Evolutionary conservation across 306 rosid genomes (phyloP).

Genomic region (Prosopis cineraria): DNA sequence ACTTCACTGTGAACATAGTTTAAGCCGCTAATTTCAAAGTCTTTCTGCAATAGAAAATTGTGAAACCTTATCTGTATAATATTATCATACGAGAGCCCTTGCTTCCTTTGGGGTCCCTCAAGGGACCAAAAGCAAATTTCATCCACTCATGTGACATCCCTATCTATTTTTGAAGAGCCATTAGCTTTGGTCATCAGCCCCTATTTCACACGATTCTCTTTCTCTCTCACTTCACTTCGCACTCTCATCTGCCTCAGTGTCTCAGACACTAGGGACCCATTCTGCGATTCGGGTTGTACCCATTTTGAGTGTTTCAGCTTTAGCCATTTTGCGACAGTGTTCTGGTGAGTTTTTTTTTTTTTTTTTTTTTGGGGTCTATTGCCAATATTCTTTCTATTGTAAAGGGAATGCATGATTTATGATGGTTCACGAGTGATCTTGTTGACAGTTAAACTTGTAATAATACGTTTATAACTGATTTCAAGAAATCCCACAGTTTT

Average conservation of each 20-base stretch:
- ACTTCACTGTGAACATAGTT: not conserved
- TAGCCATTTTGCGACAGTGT: constrained; percentile 2
- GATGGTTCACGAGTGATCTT: not conserved
- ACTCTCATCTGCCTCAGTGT: not conserved
- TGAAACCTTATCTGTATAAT: constrained; percentile 1
- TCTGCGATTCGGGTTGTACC: not conserved
- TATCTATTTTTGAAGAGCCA: not conserved
- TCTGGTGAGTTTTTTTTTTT: constrained; percentile 8
- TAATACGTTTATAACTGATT: not conserved
- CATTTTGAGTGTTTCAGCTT: not conserved
- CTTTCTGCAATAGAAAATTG: too few relatives aligned
- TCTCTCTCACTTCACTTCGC: not conserved
- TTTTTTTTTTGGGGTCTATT: not conserved
- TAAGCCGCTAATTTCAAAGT: not conserved
- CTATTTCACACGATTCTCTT: constrained; percentile 5
- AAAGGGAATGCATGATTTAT: not conserved
- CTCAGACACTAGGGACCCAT: not conserved
- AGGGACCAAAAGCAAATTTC: constrained; percentile 9
- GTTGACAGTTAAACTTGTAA: not conserved
- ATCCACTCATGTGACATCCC: constrained; percentile 9
- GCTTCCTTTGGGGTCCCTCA: constrained; percentile 5
- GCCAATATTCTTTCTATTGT: not conserved
- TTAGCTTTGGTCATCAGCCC: not conserved
- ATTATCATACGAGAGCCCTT: not conserved
- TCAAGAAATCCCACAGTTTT: not conserved